Evolutionary conservation across 805 yeast genomes (phyloP), one percentile per base, ranked within the genome.

Genomic region (Scheffersomyces coipomensis): DNA sequence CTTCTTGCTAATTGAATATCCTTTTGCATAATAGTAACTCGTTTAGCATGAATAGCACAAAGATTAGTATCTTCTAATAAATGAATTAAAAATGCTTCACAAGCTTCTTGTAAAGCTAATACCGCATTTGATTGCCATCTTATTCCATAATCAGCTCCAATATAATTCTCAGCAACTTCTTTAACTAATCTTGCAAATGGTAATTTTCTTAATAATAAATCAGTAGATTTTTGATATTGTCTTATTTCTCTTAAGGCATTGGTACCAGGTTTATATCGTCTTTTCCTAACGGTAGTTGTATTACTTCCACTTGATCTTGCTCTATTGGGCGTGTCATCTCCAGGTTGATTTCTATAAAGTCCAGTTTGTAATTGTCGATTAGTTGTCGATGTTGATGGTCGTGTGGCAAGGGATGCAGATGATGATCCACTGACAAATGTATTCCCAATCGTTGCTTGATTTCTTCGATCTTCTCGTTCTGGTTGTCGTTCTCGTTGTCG

Each of bases 11-110:
- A 64, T 53, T 85, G 90, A 44, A 85, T 80, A 56, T 85, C 95
- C 58, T 82, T 84, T 52, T 83, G 85, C 91, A 85, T 85, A 24
- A 85, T 83, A 0, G 95, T 85, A n/a, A 85, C 88, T 49, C 95
- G 64, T 53, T 81, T 84, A 1, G 89, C 90, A 60, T 85, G 93
- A 27, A 85, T 63, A 11, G 93, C 93, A 58, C 88, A 70, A 27
- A 85, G 56, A 50, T 85, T 85, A 3, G 90, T 85, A 55, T 85
- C 93, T 53, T 85, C 93, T 36, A 85, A 65, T 27, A 85, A 62
- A 38, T 85, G 85, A 10, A 85, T 82, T 44, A 85, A 58, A 45
- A 79, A 85, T 1, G 91, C 90, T 55, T 85, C 95, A 35, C 85
- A 74, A 1, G 91, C 91, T 54, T 85, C 95, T 54, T 85, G 95